Conservation (phyloP, 345 rosid species). For the Clausena lansium region DNA sequence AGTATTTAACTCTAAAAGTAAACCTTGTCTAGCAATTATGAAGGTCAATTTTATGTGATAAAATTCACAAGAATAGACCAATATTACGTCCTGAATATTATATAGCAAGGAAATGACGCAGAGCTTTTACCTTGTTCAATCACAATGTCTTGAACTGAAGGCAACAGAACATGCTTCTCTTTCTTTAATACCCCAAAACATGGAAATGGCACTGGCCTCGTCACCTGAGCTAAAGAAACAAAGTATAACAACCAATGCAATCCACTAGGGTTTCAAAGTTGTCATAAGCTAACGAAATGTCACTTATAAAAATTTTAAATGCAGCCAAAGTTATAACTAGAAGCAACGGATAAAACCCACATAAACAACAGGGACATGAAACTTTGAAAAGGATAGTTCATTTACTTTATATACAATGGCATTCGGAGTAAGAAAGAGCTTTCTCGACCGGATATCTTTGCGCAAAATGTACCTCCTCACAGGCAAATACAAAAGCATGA, state of each 20-base stretch:
- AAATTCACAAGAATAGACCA: neutral
- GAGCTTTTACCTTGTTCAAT: slow-evolving; percentile 57
- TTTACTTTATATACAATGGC: slow-evolving; percentile 65
- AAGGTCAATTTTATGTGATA: neutral
- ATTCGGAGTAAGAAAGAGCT: slow-evolving; percentile 61
- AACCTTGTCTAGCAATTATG: neutral
- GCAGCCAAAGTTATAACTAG: neutral
- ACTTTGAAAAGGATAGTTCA: neutral
- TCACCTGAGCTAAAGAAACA: slow-evolving; percentile 36
- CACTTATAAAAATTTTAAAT: neutral
- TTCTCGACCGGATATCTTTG: slow-evolving; percentile 55
- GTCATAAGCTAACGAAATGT: neutral
- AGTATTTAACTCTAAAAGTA: neutral
- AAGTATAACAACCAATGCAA: slow-evolving; percentile 2
- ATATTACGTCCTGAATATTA: neutral
- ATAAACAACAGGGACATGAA: neutral
- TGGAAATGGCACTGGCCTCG: slow-evolving; percentile 58
- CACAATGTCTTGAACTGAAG: slow-evolving; percentile 60
- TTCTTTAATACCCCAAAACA: slow-evolving; percentile 65
- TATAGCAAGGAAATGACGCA: neutral
- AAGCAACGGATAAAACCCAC: neutral
- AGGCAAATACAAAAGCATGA: slow-evolving; percentile 65
- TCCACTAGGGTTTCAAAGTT: neutral
- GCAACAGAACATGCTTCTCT: slow-evolving; percentile 65
- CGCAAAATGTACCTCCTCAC: slow-evolving; percentile 55